Base-by-base conservation (phyloP, 768 basidiomycete species). In the Pisolithus sp. region DNA sequence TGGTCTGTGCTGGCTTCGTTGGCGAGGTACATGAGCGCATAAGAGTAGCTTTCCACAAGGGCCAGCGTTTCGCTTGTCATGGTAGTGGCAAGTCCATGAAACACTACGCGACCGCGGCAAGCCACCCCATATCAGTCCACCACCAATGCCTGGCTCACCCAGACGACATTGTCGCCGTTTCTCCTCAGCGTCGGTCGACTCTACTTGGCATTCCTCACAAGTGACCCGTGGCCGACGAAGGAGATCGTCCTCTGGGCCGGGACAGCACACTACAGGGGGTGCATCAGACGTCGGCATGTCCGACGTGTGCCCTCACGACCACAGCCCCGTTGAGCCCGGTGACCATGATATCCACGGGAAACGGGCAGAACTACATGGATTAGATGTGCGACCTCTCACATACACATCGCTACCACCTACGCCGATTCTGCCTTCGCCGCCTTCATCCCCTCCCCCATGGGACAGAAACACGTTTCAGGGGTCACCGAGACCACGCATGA, bases 381-480 rank as follows among this genome's bases (percentile, higher is more conserved):
- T 50, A 4, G 53, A 46, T 3, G 30, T 39, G 17, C 65, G 68
- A 46, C 79, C 78, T 12, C 68, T 82, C 23, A 74, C 81, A 0
- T 89, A 89, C 59, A 76, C 85, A 5, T 89, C 87, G 0, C 74
- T 89, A 39, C 87, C 87, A 4, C 78, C 86, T 0, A 85, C 86
- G 8, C 87, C 87, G 12, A 81, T 85, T 46, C 70, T 76, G 18
- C 69, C 76, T 23, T 79, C 81, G 42, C 69, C 73, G 12, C 68
- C 62, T 46, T 43, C 61, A 21, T 65, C 67, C 15, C 66, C 68
- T 0, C 62, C 64, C 6, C 57, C 62, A 12, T 54, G 53, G 13
- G 48, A 48, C 37, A 46, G 55, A n/a, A 20, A 21, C n/a, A 58
- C 54, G 28, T 18, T 45, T 8, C 43, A 45, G 26, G 43, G 28